Base-by-base conservation (phyloP, 129 eudicot genomes). In the Chrysanthemum seticuspe region DNA sequence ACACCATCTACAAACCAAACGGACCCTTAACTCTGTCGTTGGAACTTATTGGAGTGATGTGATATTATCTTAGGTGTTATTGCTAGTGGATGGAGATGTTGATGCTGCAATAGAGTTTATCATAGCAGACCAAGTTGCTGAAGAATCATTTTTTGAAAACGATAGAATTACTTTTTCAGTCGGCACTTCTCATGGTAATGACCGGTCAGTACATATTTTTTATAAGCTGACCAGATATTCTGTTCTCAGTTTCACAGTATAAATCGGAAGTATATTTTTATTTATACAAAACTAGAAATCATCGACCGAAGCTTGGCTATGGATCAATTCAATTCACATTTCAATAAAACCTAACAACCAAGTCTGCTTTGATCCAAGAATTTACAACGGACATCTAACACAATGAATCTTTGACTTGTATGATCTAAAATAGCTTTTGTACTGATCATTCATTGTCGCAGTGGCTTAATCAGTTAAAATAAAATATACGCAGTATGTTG, bases 21-120 rank as follows among this genome's bases (percentile, higher is more conserved):
- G 25, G 25, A 23, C 25, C 25, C 25, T 23, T 50, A 65, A 53
- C 23, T 29, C 51, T 47, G 44, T 40, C 5, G 51, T 40, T 40
- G 55, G 55, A 14, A 56, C 18, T 51, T 19, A 47, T 63, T 70
- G 27, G 58, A 58, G 51, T 56, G 61, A 6, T 60, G 13, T 50
- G 54, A 29, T 47, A 25, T 31, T 58, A 10, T 65, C 13, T 74
- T 79, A 93, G 98, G 90, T 87, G 76, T 76, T 89, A 62, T 78
- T 58, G 72, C 85, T 82, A 74, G 84, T 89, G 72, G 79, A 82
- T 74, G 98, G 97, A 61, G 88, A 89, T 80, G 83, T 83, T 74
- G 97, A 90, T 83, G 92, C 92, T 59, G 92, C 98, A 72, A 78
- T 84, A 67, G 98, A 93, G 81, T 62, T 81, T 76, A 86, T 93